A percentile compares a stretch with the other conserved stretches of the same genome.
Evolutionary conservation across 768 basidiomycete genomes (phyloP).

Genomic region (Pisolithus tinctorius): DNA sequence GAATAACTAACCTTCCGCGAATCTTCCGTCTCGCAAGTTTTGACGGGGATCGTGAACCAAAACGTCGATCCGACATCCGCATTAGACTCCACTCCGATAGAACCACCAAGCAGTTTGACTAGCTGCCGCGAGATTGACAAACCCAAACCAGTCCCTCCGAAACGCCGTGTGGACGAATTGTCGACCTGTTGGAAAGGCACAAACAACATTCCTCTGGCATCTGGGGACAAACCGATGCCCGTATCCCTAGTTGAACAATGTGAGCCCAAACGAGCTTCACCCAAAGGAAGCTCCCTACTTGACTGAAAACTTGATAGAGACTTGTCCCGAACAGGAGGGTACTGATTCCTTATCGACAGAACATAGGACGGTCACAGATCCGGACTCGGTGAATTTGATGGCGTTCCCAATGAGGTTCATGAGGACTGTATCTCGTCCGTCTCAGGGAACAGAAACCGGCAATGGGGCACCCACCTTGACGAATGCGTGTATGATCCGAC

Average conservation of each 20-base stretch:
- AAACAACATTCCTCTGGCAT: slow-evolving; percentile 61
- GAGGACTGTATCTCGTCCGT: slow-evolving; percentile 36
- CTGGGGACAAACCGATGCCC: slow-evolving; percentile 62
- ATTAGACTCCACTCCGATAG: slow-evolving; percentile 63
- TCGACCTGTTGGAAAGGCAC: slow-evolving; percentile 76
- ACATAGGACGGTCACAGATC: slow-evolving; percentile 58
- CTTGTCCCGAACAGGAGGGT: slow-evolving; percentile 32
- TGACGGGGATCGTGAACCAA: slow-evolving; percentile 70
- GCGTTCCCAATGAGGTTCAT: slow-evolving; percentile 79
- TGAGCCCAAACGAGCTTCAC: background rate
- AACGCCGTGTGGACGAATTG: slow-evolving; percentile 69
- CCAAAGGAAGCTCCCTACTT: slow-evolving; percentile 33
- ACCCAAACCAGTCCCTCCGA: slow-evolving; percentile 74
- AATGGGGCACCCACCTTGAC: slow-evolving; percentile 43
- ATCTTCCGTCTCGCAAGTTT: slow-evolving; percentile 48
- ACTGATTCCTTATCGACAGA: slow-evolving; percentile 38
- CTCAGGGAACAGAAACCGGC: too few species aligned
- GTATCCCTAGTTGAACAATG: slow-evolving; percentile 43
- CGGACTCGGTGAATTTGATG: slow-evolving; percentile 63
- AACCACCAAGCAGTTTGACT: slow-evolving; percentile 71
- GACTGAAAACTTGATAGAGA: slow-evolving; percentile 57
- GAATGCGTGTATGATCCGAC: slow-evolving; percentile 67
- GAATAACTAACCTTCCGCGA: slow-evolving; percentile 40
- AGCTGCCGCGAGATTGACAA: slow-evolving; percentile 69
- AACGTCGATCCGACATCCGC: slow-evolving; percentile 59